phyloP scores from a whole-genome alignment of 768 basidiomycete genomes.

The Tubosaeta sp. region DNA sequence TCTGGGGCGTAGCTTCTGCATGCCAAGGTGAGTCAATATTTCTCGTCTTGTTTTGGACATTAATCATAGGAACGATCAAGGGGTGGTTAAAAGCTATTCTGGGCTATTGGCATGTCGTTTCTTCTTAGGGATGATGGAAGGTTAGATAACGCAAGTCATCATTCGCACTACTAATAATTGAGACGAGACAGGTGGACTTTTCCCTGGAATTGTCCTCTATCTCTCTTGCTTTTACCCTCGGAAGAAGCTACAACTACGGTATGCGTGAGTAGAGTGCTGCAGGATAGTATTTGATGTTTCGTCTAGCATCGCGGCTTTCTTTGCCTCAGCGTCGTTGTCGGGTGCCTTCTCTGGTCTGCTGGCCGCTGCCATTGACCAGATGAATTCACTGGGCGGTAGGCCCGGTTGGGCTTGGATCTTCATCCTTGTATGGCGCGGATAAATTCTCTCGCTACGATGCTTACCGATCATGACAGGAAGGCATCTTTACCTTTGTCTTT shows the following conservation, averaged over 20 bases:
- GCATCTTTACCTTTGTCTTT: slow-evolving; percentile 57
- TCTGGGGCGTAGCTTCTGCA: slow-evolving; percentile 62
- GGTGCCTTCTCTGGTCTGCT: slow-evolving; percentile 64
- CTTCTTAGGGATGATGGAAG: slow-evolving; percentile 56
- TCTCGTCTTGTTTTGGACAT: not conserved
- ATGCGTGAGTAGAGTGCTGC: not conserved
- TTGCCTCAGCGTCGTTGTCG: slow-evolving; percentile 45
- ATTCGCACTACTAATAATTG: slow-evolving; percentile 1
- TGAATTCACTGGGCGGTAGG: slow-evolving; percentile 48
- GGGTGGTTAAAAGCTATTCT: slow-evolving; percentile 44
- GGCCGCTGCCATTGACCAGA: slow-evolving; percentile 54
- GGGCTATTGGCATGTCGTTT: slow-evolving; percentile 50
- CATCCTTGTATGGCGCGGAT: slow-evolving; percentile 36
- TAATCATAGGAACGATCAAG: slow-evolving; percentile 19
- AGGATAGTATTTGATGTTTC: slow-evolving; percentile 1
- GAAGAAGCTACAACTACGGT: slow-evolving; percentile 23
- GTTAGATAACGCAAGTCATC: slow-evolving; percentile 19
- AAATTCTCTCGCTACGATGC: not conserved
- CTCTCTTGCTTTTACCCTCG: slow-evolving; percentile 47
- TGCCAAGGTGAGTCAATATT: slow-evolving; percentile 44
- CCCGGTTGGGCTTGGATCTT: slow-evolving; percentile 65
- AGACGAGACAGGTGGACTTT: slow-evolving; percentile 45
- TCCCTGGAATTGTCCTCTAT: slow-evolving; percentile 55
- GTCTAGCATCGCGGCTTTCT: slow-evolving; percentile 38
- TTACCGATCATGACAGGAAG: slow-evolving; percentile 37